These are phyloP conservation scores for Pelargonium fulgidum DNA, from an alignment of 441 rosid species.

Conservation along the genomic window DNA sequence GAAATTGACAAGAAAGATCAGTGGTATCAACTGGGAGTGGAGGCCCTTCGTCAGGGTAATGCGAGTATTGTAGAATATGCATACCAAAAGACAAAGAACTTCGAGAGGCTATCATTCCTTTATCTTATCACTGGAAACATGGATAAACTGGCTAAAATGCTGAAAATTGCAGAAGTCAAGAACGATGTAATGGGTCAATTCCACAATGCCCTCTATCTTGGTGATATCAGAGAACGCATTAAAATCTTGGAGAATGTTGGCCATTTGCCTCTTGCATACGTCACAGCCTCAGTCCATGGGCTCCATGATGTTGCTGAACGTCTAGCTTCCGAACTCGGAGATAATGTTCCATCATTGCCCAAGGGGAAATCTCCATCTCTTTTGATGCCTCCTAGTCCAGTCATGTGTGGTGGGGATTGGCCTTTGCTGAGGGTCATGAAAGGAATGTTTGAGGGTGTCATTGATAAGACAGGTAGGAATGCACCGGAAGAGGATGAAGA, in stretches of 20 bases:
- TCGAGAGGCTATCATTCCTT: slow-evolving; percentile 82
- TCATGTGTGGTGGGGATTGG: slow-evolving; percentile 78
- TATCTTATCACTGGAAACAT: slow-evolving; percentile 72
- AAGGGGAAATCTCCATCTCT: slow-evolving; percentile 57
- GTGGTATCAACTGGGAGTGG: slow-evolving; percentile 85
- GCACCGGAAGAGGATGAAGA: slow-evolving; percentile 55
- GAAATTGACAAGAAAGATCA: slow-evolving; percentile 84
- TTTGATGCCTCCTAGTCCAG: slow-evolving; percentile 56
- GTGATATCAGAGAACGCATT: slow-evolving; percentile 74
- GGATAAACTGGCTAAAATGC: slow-evolving; percentile 71
- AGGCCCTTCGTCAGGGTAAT: slow-evolving; percentile 92
- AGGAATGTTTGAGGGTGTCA: slow-evolving; percentile 76
- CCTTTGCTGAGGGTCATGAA: slow-evolving; percentile 74
- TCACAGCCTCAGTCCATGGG: slow-evolving; percentile 21
- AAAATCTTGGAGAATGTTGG: slow-evolving; percentile 70
- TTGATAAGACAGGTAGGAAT: slow-evolving; percentile 43
- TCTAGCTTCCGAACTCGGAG: slow-evolving; percentile 19
- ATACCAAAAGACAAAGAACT: slow-evolving; percentile 81
- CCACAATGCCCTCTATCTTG: slow-evolving; percentile 74
- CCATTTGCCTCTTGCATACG: slow-evolving; percentile 67
- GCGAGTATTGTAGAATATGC: slow-evolving; percentile 81
- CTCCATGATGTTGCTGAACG: slow-evolving; percentile 21
- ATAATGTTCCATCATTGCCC: slow-evolving; percentile 21
- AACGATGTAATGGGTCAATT: slow-evolving; percentile 90
- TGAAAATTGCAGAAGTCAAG: slow-evolving; percentile 85